Base-by-base conservation (phyloP, 1,284 basidiomycete species). In the Stygiomarasmius scandens region DNA sequence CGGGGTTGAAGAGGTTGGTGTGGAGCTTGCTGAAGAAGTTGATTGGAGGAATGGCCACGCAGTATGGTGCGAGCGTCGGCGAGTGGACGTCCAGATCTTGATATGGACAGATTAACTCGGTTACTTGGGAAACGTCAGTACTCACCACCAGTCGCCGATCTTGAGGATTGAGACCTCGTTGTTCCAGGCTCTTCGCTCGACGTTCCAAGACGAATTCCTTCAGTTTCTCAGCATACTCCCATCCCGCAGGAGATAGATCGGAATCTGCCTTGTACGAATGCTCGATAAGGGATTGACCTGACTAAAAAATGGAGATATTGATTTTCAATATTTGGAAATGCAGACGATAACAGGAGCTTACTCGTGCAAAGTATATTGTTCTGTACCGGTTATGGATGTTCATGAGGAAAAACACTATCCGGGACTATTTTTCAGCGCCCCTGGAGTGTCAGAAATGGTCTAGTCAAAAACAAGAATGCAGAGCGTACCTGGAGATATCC, bases 261-360 rank as follows among this genome's bases (percentile, higher is more conserved):
- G 96, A 95, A 69, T 99, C 96, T 27, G 96, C 96, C 75, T 97
- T 98, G 81, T 96, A 99, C 3, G 96, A 97, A 71, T 99, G 97
- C 70, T 99, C 97, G 63, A 98, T 96, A 57, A 98, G 82, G 5
- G 93, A 97, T 80, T 95, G 94, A 11, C 95, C 95, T 4, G 94
- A 96, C 92, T 90, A 55, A 41, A 46, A 32, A 25, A 47, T n/a
- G 36, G 24, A 5, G 41, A 19, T 41, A n/a, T 4, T 5, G 11
- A 41, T 6, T 19, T 19, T 4, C 4, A 19, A n/a, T 12, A 54
- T 24, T 43, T 11, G 27, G 27, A 44, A 41, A 34, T 6, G 60
- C 12, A 44, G 48, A 14, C 36, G 43, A 22, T 3, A 71, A 41
- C n/a, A 19, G 16, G 2, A 38, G 50, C 89, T 60, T 67, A 96